Evolutionary conservation across 805 yeast genomes (phyloP), one percentile per base, ranked within the genome.

Genomic region (Metschnikowia sp.): DNA sequence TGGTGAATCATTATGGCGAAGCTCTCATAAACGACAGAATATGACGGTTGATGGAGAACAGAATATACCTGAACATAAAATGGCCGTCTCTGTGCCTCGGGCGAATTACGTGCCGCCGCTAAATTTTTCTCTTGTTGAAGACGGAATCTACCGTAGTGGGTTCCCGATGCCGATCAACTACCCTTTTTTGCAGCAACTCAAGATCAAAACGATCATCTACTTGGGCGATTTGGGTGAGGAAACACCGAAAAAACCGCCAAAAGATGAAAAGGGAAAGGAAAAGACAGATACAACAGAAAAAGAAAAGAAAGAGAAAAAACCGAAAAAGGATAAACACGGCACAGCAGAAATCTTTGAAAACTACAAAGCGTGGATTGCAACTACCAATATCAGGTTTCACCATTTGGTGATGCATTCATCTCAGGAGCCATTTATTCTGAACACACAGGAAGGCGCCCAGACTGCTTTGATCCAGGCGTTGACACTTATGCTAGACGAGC

Each of bases 161-260:
- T 96, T 91, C 60, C 99, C 99, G 1, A 87, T 89, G 72, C 86
- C 88, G 0, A 78, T 83, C 53, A 92, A 90, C 68, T 88, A 82
- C 59, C 80, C 84, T n/a, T 94, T 88, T 56, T 73, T 92, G 19
- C 77, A 78, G 55, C 84, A 82, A 29, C 67, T 94, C 41, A 73
- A 81, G 32, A 66, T 92, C 49, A 81, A 81, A 56, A 90, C 97
- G 0, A 88, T 92, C 39, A 84, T 92, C 36, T 88, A 87, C 59
- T 66, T 85, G 8, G 92, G 92, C 2, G 97, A 95, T 49, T 58
- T 70, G 47, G 74, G 75, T 2, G 55, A 53, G 13, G 67, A 64
- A 35, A 60, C 55, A 39, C 58, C 55, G 39, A 52, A 54, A 51
- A 55, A 54, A 40, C 44, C 48, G 32, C 47, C 48, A 2, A 48